A percentile compares a stretch with the other conserved stretches of the same genome.
Evolutionary conservation across 2,329 filamentous ascomycete genomes (phyloP).

Genomic region (Ophiocordyceps camponoti-leonardi): DNA sequence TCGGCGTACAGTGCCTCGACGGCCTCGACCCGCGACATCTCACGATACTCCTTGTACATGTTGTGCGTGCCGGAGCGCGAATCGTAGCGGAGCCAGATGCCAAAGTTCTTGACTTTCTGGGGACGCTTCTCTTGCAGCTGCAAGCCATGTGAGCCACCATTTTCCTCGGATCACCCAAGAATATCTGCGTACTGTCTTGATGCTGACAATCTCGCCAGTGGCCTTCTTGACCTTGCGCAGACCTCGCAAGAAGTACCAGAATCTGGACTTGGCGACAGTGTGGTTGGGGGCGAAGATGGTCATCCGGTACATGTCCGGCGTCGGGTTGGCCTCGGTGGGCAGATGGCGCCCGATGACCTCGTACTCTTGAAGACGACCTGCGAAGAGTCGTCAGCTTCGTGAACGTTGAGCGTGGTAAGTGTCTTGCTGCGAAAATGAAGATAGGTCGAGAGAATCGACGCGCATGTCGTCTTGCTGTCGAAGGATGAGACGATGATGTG

Average conservation of each 20-base stretch:
- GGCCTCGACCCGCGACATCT: conserved; percentile 90
- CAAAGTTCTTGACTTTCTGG: conserved; percentile 99
- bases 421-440: neutral
- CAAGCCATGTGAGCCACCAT: conserved; percentile 3
- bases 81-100: conserved; percentile 99
- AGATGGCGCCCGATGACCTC: conserved; percentile 99
- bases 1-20: conserved; percentile 97
- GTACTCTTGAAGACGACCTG: conserved; percentile 99
- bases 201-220: conserved; percentile 94
- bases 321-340: conserved; percentile 93
- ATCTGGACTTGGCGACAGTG: conserved; percentile 97
- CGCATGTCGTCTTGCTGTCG: neutral
- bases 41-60: conserved; percentile 99
- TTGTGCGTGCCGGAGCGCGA: conserved; percentile 99
- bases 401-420: neutral
- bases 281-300: conserved; percentile 97
- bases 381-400: neutral
- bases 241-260: conserved; percentile 99
- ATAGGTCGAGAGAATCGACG: neutral
- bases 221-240: conserved; percentile 99
- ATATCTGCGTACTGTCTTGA: conserved; percentile 63
- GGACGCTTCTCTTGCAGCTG: conserved; percentile 98
- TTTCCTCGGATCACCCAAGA: neutral
- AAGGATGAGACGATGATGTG: neutral
- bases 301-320: conserved; percentile 99